Base-by-base conservation (phyloP, 768 basidiomycete species). In the Hericium coralloides region DNA sequence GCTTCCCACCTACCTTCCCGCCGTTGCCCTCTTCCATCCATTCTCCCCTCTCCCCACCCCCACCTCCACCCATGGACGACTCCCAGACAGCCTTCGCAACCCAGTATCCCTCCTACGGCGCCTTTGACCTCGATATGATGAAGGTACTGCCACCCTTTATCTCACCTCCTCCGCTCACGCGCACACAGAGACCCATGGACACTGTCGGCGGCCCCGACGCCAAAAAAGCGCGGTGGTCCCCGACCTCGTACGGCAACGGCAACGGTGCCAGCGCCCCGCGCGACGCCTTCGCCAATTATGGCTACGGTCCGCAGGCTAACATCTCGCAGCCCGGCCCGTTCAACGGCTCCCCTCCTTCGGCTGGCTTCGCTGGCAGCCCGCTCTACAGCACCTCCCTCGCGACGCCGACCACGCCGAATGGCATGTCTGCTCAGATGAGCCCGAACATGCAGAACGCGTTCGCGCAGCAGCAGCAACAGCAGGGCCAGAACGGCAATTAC, bases 201-300 rank as follows among this genome's bases (percentile, higher is more conserved):
- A 69, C 85, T 69, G 79, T 83, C 63, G 85, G 83, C 65, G 89
- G 87, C 65, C 88, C 87, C 62, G 89, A 90, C 72, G 78, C 85
- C 55, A 93, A 93, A 81, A 93, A 93, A 73, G 85, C 91, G 57
- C 87, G 91, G 63, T 92, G 90, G 90, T 90, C 88, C 26, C 87
- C 89, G 53, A 84, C 79, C 52, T 82, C 77, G 23, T 73, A 74
- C 63, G 64, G 69, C 31, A 68, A 68, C 58, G 67, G 69, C 48
- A 72, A 70, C 56, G 74, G 73, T 55, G 66, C 66, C 64, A 74
- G 80, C 43, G 70, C 78, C 55, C 69, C 78, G 56, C 80, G 83
- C 50, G 85, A 89, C 68, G 80, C 83, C 22, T 92, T 88, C 67
- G 87, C 88, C 58, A 92, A 91, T 77, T 92, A 92, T 65, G 90